A percentile compares a stretch with the other conserved stretches of the same genome.
Conservation (phyloP, 2,329 filamentous ascomycete genomes). For the Rutstroemia sp. region DNA sequence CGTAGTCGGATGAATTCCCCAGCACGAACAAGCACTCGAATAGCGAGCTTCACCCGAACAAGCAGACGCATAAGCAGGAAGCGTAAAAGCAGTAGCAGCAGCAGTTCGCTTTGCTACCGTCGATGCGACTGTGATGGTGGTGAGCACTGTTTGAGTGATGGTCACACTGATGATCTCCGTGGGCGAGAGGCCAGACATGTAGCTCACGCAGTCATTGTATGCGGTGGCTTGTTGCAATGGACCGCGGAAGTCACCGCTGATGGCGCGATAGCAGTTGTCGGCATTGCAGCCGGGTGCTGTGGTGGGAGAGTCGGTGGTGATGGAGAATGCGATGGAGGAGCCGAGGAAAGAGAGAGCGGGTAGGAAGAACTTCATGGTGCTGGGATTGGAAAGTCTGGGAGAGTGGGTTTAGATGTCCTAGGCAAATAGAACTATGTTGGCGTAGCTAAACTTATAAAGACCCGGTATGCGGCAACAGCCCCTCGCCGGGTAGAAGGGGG, state of each 20-base stretch:
- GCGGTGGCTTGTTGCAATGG: slow-evolving; percentile 1
- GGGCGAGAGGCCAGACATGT: not conserved
- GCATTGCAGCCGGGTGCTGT: not conserved
- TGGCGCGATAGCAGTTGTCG: slow-evolving; percentile 9
- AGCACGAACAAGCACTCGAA: slow-evolving; percentile 10
- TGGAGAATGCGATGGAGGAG: not conserved
- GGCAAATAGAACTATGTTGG: too few species aligned
- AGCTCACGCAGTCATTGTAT: slow-evolving; percentile 2
- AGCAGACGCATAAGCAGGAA: slow-evolving; percentile 8
- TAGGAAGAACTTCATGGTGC: not conserved
- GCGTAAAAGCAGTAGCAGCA: not conserved
- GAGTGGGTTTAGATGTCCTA: too few species aligned
- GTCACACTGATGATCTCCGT: slow-evolving; percentile 1
- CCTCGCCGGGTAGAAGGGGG: too few species aligned
- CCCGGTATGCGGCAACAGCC: too few species aligned
- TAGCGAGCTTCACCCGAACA: slow-evolving; percentile 6
- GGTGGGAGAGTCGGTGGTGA: not conserved
- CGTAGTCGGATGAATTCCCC: slow-evolving; percentile 3
- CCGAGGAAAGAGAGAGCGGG: not conserved
- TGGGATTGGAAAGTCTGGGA: too few species aligned
- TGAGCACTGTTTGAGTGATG: slow-evolving; percentile 1
- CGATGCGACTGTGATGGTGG: slow-evolving; percentile 2
- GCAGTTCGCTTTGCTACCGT: slow-evolving; percentile 1
- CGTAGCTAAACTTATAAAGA: too few species aligned
- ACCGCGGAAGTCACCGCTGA: slow-evolving; percentile 6